Evolutionary conservation across 2,329 filamentous ascomycete species (phyloP), one percentile per base, ranked within the genome.

Genomic region (Nemania sp.): DNA sequence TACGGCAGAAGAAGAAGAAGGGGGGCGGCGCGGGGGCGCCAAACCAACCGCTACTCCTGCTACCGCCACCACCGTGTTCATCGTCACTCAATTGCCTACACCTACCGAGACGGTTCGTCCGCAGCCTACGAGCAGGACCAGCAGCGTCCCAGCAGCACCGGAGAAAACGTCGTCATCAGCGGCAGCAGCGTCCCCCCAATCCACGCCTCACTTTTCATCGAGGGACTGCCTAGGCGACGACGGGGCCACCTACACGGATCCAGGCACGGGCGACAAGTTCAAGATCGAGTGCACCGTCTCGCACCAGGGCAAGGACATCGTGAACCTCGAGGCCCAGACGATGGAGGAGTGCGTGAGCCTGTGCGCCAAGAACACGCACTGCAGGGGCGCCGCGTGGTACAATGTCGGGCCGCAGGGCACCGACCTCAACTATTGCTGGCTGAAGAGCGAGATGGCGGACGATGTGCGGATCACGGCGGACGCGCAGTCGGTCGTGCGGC

Each of bases 391-490:
- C 7, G 61, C 68, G 15, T 71, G 68, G 65, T 71, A 67, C 42
- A 66, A 70, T 18, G 68, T 62, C 13, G 69, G 70, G 1, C 65
- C 67, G 18, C 70, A 72, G 48, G 70, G 70, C 13, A 71, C 70
- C 9, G 65, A 68, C 34, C 66, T 68, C 21, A 71, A 71, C 47
- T 71, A 68, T 46, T 72, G 69, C 52, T 72, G 69, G 69, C 49
- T 72, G 43, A 71, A 72, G 49, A 69, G 56, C 13, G 48, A 45
- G 9, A 65, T 70, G 60, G 51, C 64, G 0, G 60, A 66, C n/a
- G 56, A 63, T n/a, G 49, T 66, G 43, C 32, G 56, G 37, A 15
- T 57, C 1, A 70, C 59, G 37, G n/a, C 18, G 32, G 69, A 69
- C 37, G 67, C 69, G 9, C 68, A 71, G 52, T 68, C 64, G 5